phyloP scores from a whole-genome alignment of 495 filamentous ascomycete species.

The Trichoderma orchidacearum region DNA sequence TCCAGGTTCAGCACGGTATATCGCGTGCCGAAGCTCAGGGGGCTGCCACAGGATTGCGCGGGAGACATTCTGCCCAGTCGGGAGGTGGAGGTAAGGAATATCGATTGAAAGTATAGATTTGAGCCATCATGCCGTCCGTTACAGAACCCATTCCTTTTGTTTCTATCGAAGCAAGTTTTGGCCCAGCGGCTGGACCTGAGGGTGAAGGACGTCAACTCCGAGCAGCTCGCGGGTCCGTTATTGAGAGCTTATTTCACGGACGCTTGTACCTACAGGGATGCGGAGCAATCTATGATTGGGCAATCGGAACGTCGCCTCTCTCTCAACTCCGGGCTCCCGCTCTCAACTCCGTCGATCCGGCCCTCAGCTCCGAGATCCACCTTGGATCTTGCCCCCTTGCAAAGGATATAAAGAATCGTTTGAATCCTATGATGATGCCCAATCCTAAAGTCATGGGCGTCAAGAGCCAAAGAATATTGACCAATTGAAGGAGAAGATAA shows the following conservation, averaged over 20 bases:
- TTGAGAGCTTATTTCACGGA: neutral
- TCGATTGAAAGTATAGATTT: no score
- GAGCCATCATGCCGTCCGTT: no score
- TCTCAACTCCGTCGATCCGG: neutral
- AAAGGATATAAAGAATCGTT: neutral
- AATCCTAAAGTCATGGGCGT: neutral
- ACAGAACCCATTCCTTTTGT: no score
- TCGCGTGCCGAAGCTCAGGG: constrained; percentile 17
- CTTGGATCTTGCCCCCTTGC: neutral
- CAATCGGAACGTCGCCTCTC: no score
- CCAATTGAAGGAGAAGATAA: neutral
- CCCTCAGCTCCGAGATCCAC: neutral
- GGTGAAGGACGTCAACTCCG: neutral
- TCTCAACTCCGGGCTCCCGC: neutral
- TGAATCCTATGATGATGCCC: neutral
- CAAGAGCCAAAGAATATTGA: neutral
- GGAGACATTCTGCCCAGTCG: neutral
- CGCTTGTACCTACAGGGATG: neutral
- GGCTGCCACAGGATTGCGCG: constrained; percentile 3
- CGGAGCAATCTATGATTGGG: neutral
- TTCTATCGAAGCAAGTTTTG: no score
- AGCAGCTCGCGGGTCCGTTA: no score
- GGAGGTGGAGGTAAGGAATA: no score
- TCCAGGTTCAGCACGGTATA: constrained; percentile 34
- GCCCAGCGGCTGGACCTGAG: neutral